These are phyloP conservation scores for Curvularia sp. DNA, from an alignment of 2,329 filamentous ascomycete genomes.

Conservation along the genomic window DNA sequence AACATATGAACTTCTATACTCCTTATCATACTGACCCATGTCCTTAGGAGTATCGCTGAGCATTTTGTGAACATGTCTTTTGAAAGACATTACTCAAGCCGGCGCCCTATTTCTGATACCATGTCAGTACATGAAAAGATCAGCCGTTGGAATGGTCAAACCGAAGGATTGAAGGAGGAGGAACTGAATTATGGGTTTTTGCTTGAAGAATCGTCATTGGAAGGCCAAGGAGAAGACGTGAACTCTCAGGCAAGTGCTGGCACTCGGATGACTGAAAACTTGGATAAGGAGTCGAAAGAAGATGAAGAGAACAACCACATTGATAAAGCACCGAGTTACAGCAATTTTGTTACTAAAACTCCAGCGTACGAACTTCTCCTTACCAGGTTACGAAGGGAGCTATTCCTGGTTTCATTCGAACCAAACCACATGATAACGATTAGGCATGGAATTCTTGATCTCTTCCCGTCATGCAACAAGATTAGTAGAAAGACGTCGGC, in stretches of 20 bases:
- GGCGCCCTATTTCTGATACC: too few relatives aligned
- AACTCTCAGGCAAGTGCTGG: neutral
- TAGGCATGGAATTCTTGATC: neutral
- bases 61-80: neutral
- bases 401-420: neutral
- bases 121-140: neutral
- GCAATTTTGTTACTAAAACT: neutral
- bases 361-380: neutral
- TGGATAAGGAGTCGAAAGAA: neutral
- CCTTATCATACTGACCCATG: neutral
- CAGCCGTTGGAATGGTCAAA: neutral
- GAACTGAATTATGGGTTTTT: neutral
- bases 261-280: neutral
- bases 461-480: neutral
- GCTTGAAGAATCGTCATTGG: neutral
- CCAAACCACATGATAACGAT: neutral
- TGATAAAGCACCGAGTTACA: neutral
- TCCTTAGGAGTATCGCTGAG: neutral
- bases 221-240: neutral
- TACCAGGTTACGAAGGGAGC: neutral
- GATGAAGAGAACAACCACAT: neutral
- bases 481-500: neutral
- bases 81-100: too few relatives aligned
- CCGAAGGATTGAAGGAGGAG: neutral
- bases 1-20: too few relatives aligned